phyloP scores from a whole-genome alignment of 2,329 filamentous ascomycete genomes.

The Emergomyces pasteurianus region DNA sequence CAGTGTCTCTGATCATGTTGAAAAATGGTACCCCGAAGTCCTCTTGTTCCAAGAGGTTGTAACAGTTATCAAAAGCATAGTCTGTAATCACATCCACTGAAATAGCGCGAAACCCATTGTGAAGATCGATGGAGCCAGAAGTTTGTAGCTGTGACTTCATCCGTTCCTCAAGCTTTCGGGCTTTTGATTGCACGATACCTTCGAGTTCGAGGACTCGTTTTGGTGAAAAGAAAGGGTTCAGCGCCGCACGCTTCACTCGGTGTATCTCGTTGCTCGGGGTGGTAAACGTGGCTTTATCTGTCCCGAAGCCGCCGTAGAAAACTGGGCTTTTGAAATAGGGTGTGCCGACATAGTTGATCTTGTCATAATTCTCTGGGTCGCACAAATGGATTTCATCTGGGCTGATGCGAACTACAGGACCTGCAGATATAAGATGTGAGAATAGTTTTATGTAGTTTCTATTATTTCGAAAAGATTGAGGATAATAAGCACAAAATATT shows the following conservation, averaged over 20 bases:
- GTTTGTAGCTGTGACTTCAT: background rate
- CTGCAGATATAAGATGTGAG: background rate
- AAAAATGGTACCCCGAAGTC: constrained; percentile 15
- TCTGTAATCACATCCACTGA: constrained; percentile 20
- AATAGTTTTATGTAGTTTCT: background rate
- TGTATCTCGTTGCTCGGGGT: constrained; percentile 17
- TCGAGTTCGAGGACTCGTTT: constrained; percentile 16
- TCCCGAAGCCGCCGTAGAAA: constrained; percentile 18
- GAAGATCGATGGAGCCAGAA: constrained; percentile 15
- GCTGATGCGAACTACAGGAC: background rate
- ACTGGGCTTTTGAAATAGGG: constrained; percentile 16
- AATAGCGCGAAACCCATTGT: constrained; percentile 16
- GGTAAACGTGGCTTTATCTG: constrained; percentile 16
- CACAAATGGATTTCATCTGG: background rate
- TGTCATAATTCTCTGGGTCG: background rate
- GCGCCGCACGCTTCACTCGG: constrained; percentile 18
- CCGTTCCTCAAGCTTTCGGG: constrained; percentile 14
- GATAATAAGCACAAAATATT: background rate
- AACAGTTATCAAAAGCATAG: constrained; percentile 17
- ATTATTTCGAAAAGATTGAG: background rate
- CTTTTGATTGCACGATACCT: constrained; percentile 14
- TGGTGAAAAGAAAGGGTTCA: constrained; percentile 22
- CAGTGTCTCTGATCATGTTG: constrained; percentile 12
- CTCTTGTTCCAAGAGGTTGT: constrained; percentile 11
- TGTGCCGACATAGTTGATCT: constrained; percentile 13